Base-by-base conservation (phyloP, 2,329 filamentous ascomycete genomes). In the Paecilomyces sp. region DNA sequence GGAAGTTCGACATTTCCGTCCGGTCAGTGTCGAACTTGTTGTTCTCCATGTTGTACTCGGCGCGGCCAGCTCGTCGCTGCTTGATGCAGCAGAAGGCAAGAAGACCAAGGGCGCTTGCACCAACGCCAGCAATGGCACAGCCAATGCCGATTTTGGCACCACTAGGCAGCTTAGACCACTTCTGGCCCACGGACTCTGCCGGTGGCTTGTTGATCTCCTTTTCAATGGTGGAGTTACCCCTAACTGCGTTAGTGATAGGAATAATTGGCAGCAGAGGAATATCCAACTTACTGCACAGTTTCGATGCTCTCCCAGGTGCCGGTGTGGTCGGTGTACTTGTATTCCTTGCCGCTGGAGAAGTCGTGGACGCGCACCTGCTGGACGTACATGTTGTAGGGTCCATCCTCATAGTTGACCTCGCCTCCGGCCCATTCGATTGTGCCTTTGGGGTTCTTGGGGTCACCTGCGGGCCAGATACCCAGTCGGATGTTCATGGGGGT, bases 361-460 rank as follows among this genome's bases (percentile, higher is more conserved):
- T 83, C 85, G 59, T 79, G 66, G 36, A 82, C 79, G n/a, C 80
- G 80, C 15, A 85, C 73, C 51, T 80, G 83, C 78, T 89, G 83
- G 61, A 93, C 82, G 55, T 83, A 85, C 89, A 93, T 92, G 65
- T 81, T 87, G 75, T 85, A 93, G 0, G 90, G 90, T 0, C 80
- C 88, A 24, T 83, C 70, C 36, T 73, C 68, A 70, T 87, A 92
- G 69, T 91, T 80, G 34, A 88, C 89, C 56, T 79, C 70, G 60
- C 88, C 88, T 56, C 88, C 88, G 53, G 88, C 88, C 88, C 88
- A 91, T 31, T 85, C 76, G 52, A 88, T 83, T 0, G 84, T 88
- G 12, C 76, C 76, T 2, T 62, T 3, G 2, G 65, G 55, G 15
- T 76, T 72, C 3, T 60, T 60, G 7, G 72, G 60, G 58, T 76